Evolutionary conservation across 495 filamentous ascomycete species (phyloP), one percentile per base, ranked within the genome.

Genomic region (Penicillium salamii): DNA sequence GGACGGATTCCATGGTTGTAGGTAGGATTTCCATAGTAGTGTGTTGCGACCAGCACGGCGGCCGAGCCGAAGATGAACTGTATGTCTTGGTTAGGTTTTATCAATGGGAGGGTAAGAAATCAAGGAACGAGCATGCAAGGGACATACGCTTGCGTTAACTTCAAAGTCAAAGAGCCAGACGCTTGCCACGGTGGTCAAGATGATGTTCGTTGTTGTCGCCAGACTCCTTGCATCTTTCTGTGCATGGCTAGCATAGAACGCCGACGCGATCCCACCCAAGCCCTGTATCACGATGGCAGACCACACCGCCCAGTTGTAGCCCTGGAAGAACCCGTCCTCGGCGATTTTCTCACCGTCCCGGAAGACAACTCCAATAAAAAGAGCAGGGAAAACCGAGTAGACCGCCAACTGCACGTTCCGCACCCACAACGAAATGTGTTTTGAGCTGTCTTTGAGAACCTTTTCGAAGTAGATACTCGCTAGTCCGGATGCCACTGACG

Each of bases 381-480:
- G 71, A 1, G 91, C 88, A 0, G 90, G 86, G 55, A 96, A 89
- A 5, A 97, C 71, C 4, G 90, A 95, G 68, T 95, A 97, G 58
- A 97, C 85, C 0, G 90, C 88, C 19, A 97, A 76, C 66, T 98
- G 93, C 42, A 96, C 86, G 59, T 98, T 98, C 26, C 93, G 83
- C 33, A 93, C 83, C 93, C 93, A 97, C 15, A 97, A 69, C 1
- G 89, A 89, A 1, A 78, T 82, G 3, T 79, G 68, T 18, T 74
- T 79, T 9, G 77, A 78, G 20, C 87, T 85, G 52, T 96, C 88
- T 62, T 92, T 95, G 39, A 97, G 74, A 0, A 97, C 85, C 67
- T 95, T 97, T 70, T 98, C 93, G 61, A 97, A 96, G 65, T 91
- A 95, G 2, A 96, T 87, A 1, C 90, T 88, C 1, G 89, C 91